phyloP scores from a whole-genome alignment of 2,329 filamentous ascomycete species.

The Phialocephala subalpina region DNA sequence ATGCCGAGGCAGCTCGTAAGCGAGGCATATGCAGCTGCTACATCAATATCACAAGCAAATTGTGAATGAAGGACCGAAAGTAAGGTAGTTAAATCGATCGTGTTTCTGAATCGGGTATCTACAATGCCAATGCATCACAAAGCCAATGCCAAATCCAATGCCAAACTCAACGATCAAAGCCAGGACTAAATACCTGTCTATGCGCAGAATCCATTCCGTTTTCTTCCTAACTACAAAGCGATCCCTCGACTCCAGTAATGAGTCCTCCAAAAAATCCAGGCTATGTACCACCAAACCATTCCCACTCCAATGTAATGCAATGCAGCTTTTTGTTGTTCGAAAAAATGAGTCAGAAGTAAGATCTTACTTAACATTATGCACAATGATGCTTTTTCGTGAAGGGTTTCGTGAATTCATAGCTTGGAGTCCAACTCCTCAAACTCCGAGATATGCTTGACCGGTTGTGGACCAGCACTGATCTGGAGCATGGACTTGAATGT shows the following conservation, averaged over 20 bases:
- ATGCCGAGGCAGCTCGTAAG: too few species aligned
- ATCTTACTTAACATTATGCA: slow-evolving; percentile 4
- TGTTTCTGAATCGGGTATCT: slow-evolving; percentile 16
- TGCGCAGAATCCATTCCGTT: neutral
- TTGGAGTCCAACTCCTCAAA: slow-evolving; percentile 90
- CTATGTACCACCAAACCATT: neutral
- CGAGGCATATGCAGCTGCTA: too few species aligned
- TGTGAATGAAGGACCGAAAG: neutral
- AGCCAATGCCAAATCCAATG: neutral
- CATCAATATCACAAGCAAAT: neutral
- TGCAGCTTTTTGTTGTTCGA: slow-evolving; percentile 16
- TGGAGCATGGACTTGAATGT: slow-evolving; percentile 80
- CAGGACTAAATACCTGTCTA: slow-evolving; percentile 3
- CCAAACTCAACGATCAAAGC: neutral
- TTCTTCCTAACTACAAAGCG: neutral
- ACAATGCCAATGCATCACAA: slow-evolving; percentile 12
- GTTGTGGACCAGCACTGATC: slow-evolving; percentile 75
- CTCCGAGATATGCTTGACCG: slow-evolving; percentile 78
- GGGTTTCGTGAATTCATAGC: slow-evolving; percentile 50
- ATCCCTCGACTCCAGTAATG: slow-evolving; percentile 11
- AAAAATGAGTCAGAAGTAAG: slow-evolving; percentile 1
- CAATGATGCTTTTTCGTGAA: neutral
- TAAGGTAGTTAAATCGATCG: too few species aligned
- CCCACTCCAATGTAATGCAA: slow-evolving; percentile 20
- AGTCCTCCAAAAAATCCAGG: slow-evolving; percentile 9